Conservation (phyloP, 441 rosid genomes). For the Theobroma grandiflorum region DNA sequence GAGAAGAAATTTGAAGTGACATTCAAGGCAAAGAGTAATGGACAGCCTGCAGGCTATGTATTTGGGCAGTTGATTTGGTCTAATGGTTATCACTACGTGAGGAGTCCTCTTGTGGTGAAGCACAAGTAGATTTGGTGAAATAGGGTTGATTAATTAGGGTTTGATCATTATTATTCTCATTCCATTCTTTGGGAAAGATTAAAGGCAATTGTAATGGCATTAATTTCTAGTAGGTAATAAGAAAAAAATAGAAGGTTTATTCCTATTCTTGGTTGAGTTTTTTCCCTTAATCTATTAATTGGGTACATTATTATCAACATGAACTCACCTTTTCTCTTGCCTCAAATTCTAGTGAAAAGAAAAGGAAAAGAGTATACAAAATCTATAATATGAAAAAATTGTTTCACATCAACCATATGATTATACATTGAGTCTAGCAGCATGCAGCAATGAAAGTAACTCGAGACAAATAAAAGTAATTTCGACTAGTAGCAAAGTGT, state of each 20-base stretch:
- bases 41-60: slow-evolving; percentile 26
- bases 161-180: neutral
- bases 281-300: neutral
- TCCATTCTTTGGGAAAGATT: neutral
- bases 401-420: too few relatives aligned
- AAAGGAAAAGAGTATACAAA: too few relatives aligned
- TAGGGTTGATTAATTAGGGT: neutral
- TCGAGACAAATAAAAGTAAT: too few relatives aligned
- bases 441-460: too few relatives aligned
- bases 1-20: slow-evolving; percentile 55
- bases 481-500: too few relatives aligned
- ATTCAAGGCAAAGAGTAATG: slow-evolving; percentile 22
- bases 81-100: slow-evolving; percentile 54
- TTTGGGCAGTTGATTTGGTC: slow-evolving; percentile 68
- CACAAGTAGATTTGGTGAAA: neutral
- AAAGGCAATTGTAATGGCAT: neutral
- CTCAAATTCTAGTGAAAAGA: too few relatives aligned
- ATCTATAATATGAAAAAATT: too few relatives aligned
- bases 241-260: neutral
- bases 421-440: too few relatives aligned
- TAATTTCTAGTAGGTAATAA: neutral
- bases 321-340: too few relatives aligned
- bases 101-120: slow-evolving; percentile 52
- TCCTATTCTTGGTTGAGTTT: neutral
- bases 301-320: neutral